Conservation (phyloP, 2,329 filamentous ascomycete species). For the Neobulgaria alba region DNA sequence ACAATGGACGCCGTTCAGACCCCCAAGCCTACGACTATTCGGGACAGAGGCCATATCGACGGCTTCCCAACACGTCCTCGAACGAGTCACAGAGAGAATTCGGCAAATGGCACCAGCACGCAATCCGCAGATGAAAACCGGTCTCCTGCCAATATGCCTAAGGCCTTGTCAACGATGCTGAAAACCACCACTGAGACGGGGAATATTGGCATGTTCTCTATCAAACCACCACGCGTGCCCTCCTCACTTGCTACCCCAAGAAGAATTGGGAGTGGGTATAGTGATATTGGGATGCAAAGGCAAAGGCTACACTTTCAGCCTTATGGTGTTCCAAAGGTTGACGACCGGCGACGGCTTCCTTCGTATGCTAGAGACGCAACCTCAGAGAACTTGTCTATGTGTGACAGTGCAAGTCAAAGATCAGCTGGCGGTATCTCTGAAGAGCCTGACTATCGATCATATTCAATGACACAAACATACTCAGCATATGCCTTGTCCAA, state of each 20-base stretch:
- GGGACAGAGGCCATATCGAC: conserved; percentile 10
- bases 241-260: conserved; percentile 15
- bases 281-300: conserved; percentile 4
- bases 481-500: conserved; percentile 34
- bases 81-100: conserved; percentile 10
- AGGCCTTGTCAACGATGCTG: conserved; percentile 54
- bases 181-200: conserved; percentile 58
- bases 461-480: conserved; percentile 42
- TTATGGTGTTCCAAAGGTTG: conserved; percentile 26
- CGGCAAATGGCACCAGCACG: conserved; percentile 32
- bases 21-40: conserved; percentile 6
- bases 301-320: conserved; percentile 16
- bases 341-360: conserved; percentile 38
- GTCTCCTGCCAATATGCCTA: conserved; percentile 38
- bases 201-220: conserved; percentile 54
- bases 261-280: not conserved
- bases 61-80: conserved; percentile 13
- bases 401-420: conserved; percentile 41
- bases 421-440: conserved; percentile 36
- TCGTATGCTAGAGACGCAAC: conserved; percentile 39
- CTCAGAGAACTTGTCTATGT: conserved; percentile 49
- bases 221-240: conserved; percentile 33
- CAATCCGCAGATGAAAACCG: conserved; percentile 30
- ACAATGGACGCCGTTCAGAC: conserved; percentile 19
- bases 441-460: conserved; percentile 39